Base-by-base conservation (phyloP, 192 early-diverging fungal genomes). In the Coemansia sp. region DNA sequence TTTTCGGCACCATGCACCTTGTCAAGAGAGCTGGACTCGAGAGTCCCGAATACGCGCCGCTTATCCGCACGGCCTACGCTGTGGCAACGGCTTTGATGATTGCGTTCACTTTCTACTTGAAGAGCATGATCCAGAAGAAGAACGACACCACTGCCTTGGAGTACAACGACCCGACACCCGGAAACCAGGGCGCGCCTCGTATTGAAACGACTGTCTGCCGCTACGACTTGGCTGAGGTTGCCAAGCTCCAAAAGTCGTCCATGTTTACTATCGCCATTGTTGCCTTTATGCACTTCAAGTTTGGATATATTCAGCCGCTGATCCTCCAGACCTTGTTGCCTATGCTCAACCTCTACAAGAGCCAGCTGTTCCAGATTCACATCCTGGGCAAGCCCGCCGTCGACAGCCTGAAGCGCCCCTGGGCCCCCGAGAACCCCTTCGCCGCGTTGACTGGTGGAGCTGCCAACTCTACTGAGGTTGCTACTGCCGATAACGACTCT, bases 251-350 rank as follows among this genome's bases (percentile, higher is more conserved):
- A 61, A 93, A 90, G 66, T 89, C 90, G 63, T 86, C 89, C 6
- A 57, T 90, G 36, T 85, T 91, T 13, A 90, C 90, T 14, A 61
- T 91, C 34, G 88, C 76, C 9, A 85, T 96, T 57, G 88, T 98
- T 62, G 74, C 75, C 21, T 86, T 93, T 44, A 85, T 96, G 77
- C 90, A 98, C 82, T 93, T 91, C 84, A 89, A 94, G 78, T 95
- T 89, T 68, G 89, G 90, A 29, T 95, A 94, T 64, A 85, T 93
- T 46, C 92, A 95, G 69, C 96, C 96, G 6, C 77, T 98, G 42
- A 78, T 96, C 17, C 85, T 96, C 69, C 96, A 98, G 84, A 87
- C 88, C 16, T 79, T 96, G 63, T 72, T 98, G 35, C 91, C 90
- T 4, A 67, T 93, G 72, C 87, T 90, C 72, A 88, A 87, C 59